Percentiles rank a stretch among this genome's conserved stretches.
Evolutionary conservation across 1,139 yeast species (phyloP).

Genomic region (Hyphopichia pseudoburtonii): DNA sequence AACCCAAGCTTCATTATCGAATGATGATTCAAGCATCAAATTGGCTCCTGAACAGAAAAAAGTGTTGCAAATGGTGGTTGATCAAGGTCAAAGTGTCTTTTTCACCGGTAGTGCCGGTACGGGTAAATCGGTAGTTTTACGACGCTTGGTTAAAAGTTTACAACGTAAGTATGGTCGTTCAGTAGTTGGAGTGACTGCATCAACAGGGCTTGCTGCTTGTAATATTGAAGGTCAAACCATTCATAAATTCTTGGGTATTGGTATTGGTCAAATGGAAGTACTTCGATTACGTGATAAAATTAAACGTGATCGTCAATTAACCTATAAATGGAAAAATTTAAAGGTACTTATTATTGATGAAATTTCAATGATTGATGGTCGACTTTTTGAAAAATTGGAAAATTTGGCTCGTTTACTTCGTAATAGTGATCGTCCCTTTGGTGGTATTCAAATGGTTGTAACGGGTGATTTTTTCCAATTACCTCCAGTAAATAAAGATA

Average conservation of each 20-base stretch:
- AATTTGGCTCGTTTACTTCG: constrained; percentile 56
- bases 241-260: constrained; percentile 77
- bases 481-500: constrained; percentile 68
- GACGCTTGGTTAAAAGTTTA: constrained; percentile 51
- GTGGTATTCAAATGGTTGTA: constrained; percentile 75
- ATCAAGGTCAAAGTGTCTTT: constrained; percentile 54
- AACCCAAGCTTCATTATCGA: background rate
- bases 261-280: constrained; percentile 60
- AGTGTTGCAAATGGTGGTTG: constrained; percentile 65
- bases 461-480: constrained; percentile 87
- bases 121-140: constrained; percentile 75
- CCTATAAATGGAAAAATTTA: constrained; percentile 60
- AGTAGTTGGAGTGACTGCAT: constrained; percentile 79
- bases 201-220: constrained; percentile 90
- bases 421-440: constrained; percentile 55
- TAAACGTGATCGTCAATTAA: constrained; percentile 40
- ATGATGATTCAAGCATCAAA: constrained; percentile 2
- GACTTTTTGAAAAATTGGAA: constrained; percentile 63
- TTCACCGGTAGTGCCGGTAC: constrained; percentile 87
- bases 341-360: constrained; percentile 75
- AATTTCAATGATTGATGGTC: constrained; percentile 78
- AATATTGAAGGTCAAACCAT: constrained; percentile 84
- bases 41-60: constrained; percentile 63
- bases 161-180: constrained; percentile 39
- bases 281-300: constrained; percentile 45